phyloP scores from a whole-genome alignment of 2,329 filamentous ascomycete genomes.

The Arthroderma sp. region DNA sequence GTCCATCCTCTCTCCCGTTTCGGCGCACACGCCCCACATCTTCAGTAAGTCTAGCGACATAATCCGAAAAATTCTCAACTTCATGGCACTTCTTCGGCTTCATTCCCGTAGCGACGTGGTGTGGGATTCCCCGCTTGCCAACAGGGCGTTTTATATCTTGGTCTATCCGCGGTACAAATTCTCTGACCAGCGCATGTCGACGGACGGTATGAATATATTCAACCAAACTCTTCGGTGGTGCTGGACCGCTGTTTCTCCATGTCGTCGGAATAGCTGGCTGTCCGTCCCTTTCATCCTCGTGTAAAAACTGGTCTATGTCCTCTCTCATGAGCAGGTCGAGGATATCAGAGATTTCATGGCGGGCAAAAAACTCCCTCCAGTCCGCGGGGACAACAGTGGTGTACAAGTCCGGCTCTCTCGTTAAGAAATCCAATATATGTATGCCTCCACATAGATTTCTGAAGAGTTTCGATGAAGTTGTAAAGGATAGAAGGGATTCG shows the following conservation, averaged over 20 bases:
- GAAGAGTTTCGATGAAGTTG: conserved; percentile 60
- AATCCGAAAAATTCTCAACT: conserved; percentile 79
- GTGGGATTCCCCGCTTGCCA: conserved; percentile 48
- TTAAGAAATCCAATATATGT: conserved; percentile 94
- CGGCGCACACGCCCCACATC: conserved; percentile 38
- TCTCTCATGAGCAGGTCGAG: conserved; percentile 71
- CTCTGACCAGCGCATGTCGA: conserved; percentile 51
- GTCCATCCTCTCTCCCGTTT: conserved; percentile 8
- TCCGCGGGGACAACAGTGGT: conserved; percentile 59
- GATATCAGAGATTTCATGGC: conserved; percentile 58
- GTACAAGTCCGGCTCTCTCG: conserved; percentile 70
- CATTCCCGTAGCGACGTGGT: conserved; percentile 75
- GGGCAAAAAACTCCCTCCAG: conserved; percentile 69
- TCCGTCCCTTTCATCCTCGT: conserved; percentile 8
- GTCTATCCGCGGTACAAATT: conserved; percentile 36
- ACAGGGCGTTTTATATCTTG: conserved; percentile 14
- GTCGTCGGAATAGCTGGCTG: conserved; percentile 4
- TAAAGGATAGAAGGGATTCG: conserved; percentile 62
- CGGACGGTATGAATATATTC: conserved; percentile 62
- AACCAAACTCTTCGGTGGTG: conserved; percentile 46
- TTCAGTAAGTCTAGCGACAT: conserved; percentile 55
- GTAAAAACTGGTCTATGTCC: conserved; percentile 43
- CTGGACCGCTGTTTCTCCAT: conserved; percentile 31
- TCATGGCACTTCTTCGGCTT: conserved; percentile 92
- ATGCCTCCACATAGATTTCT: conserved; percentile 91